Evolutionary conservation across 2,329 filamentous ascomycete genomes (phyloP).

Genomic region (Thermochaetoides dissita): DNA sequence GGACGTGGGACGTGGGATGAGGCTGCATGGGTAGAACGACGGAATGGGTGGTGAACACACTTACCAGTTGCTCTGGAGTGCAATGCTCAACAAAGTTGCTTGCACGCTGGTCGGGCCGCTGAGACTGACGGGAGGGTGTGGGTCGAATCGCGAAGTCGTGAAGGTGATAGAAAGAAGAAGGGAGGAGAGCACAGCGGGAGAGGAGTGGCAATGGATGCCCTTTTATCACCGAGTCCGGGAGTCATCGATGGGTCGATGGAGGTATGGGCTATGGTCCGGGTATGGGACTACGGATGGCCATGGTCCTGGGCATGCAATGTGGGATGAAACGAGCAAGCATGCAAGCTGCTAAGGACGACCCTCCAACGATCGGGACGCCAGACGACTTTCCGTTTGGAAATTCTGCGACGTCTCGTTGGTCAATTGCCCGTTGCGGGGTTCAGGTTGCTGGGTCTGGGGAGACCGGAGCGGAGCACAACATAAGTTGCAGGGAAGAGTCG

Average conservation of each 20-base stretch:
- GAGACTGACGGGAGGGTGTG: slow-evolving; percentile 4
- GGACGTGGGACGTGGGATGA: not conserved
- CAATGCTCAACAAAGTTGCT: slow-evolving; percentile 8
- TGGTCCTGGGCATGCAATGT: too few species aligned
- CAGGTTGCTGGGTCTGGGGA: not conserved
- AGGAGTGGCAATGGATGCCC: too few species aligned
- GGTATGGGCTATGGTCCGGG: too few species aligned
- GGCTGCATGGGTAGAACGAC: not conserved
- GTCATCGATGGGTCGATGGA: too few species aligned
- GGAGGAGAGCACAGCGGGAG: slow-evolving; percentile 4
- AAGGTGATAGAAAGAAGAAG: slow-evolving; percentile 18
- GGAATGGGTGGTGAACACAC: not conserved
- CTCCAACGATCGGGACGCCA: not conserved
- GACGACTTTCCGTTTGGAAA: slow-evolving; percentile 4
- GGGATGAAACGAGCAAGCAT: not conserved
- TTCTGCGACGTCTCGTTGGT: slow-evolving; percentile 11
- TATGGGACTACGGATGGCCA: too few species aligned
- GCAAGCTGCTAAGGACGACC: slow-evolving; percentile 2
- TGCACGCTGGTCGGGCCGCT: slow-evolving; percentile 6
- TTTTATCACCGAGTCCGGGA: too few species aligned
- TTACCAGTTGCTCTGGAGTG: slow-evolving; percentile 11
- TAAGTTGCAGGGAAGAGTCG: slow-evolving; percentile 5
- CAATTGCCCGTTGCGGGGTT: slow-evolving; percentile 8
- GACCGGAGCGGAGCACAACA: slow-evolving; percentile 11
- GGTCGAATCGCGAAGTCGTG: slow-evolving; percentile 10